Evolutionary conservation across 176 grass and related monocot species (phyloP).

Genomic region (Aegilops longissima): DNA sequence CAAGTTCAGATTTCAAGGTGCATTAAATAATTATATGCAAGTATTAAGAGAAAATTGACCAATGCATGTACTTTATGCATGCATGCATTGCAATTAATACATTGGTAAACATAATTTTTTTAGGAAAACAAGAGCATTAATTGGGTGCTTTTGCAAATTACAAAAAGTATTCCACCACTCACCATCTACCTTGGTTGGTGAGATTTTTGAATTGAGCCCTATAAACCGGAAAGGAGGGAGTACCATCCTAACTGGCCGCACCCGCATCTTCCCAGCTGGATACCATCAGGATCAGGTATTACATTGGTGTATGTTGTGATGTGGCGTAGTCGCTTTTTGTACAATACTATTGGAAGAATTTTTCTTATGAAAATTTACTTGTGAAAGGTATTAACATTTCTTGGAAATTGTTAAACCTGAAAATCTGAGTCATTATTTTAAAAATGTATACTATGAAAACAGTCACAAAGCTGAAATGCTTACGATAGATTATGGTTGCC

Average conservation of each 20-base stretch:
- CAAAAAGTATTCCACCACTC: no score
- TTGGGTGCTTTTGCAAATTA: no score
- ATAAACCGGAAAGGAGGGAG: no score
- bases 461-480: slow-evolving; percentile 24
- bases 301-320: background rate
- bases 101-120: no score
- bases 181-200: no score
- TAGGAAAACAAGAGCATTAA: no score
- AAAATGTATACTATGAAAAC: background rate
- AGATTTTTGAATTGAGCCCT: no score
- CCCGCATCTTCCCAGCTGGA: background rate
- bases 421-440: background rate
- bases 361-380: background rate
- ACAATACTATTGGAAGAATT: background rate
- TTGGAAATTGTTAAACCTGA: background rate
- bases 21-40: no score
- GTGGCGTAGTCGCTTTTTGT: background rate
- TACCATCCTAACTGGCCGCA: background rate
- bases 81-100: no score
- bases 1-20: no score
- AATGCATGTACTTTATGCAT: no score
- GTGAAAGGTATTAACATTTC: background rate
- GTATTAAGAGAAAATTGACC: no score
- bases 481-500: slow-evolving; percentile 60
- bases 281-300: background rate